These are phyloP conservation scores for Platanus orientalis DNA, from an alignment of 164 flowering plant genomes.

Conservation along the genomic window DNA sequence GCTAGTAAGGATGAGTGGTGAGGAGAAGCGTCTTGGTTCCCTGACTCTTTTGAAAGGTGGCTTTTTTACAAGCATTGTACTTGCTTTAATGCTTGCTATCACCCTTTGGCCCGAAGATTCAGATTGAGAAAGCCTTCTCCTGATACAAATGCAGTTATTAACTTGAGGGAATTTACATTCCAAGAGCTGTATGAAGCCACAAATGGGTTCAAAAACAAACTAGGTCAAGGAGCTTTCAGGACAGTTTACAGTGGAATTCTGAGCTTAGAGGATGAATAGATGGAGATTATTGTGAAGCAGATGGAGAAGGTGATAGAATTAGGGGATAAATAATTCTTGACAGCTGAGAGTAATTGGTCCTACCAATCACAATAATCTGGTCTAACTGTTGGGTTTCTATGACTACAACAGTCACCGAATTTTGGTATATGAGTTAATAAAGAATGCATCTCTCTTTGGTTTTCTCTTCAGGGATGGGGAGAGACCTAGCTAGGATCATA, in stretches of 20 bases:
- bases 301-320: constrained; percentile 21
- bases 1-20: no score
- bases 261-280: constrained; percentile 5
- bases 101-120: constrained; percentile 8
- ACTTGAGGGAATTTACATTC: constrained; percentile 21
- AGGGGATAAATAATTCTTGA: constrained; percentile 26
- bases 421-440: constrained; percentile 23
- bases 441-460: constrained; percentile 14
- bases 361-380: constrained; percentile 28
- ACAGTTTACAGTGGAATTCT: constrained; percentile 26
- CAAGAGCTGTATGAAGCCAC: constrained; percentile 27
- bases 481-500: constrained; percentile 23
- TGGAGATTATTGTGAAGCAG: constrained; percentile 27
- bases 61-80: neutral
- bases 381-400: constrained; percentile 18
- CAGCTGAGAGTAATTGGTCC: constrained; percentile 26
- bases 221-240: constrained; percentile 28
- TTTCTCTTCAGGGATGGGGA: constrained; percentile 18
- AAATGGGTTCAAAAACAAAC: constrained; percentile 16
- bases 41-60: neutral
- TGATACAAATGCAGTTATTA: neutral
- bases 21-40: no score
- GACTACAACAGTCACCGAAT: constrained; percentile 16
- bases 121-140: neutral
- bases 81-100: constrained; percentile 18